Conservation (phyloP, 2,329 filamentous ascomycete genomes). For the Dendrostoma leiphaemia region DNA sequence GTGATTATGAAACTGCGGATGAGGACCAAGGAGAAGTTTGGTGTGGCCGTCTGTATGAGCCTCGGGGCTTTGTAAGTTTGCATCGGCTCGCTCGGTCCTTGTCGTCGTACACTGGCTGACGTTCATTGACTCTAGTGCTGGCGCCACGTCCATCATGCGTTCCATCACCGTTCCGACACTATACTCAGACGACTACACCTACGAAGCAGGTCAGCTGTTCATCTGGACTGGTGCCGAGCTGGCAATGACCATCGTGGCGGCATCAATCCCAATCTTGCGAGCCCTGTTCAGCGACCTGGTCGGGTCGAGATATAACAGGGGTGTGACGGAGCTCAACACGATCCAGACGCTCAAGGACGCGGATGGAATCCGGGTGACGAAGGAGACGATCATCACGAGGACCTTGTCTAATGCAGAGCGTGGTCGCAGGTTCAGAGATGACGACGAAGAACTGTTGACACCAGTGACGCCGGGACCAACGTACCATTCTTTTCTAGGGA, state of each 20-base stretch:
- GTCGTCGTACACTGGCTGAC: not conserved
- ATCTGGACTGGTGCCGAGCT: constrained; percentile 26
- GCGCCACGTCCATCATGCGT: constrained; percentile 28
- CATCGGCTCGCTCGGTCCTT: not conserved
- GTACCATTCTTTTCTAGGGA: not conserved
- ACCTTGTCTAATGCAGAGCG: not conserved
- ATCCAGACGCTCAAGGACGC: not conserved
- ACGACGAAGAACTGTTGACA: not conserved
- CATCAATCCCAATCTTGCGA: constrained; percentile 25
- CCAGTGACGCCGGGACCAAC: not conserved
- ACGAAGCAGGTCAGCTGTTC: constrained; percentile 15
- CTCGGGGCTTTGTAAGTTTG: constrained; percentile 38
- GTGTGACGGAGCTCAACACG: not conserved
- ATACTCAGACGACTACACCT: constrained; percentile 11
- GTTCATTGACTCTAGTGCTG: constrained; percentile 26
- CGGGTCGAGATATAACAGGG: not conserved
- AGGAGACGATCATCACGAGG: not conserved
- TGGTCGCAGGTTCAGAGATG: not conserved
- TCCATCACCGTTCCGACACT: constrained; percentile 4
- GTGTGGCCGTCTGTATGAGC: constrained; percentile 40
- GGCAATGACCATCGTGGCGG: constrained; percentile 28
- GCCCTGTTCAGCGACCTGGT: not conserved
- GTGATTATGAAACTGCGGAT: constrained; percentile 39
- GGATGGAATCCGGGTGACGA: not conserved
- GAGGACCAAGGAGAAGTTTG: constrained; percentile 38